A percentile compares a stretch with the other conserved stretches of the same genome.
These are phyloP conservation scores for Neoconidiobolus thromboides DNA, from an alignment of 371 early-diverging fungal species.

Conservation along the genomic window DNA sequence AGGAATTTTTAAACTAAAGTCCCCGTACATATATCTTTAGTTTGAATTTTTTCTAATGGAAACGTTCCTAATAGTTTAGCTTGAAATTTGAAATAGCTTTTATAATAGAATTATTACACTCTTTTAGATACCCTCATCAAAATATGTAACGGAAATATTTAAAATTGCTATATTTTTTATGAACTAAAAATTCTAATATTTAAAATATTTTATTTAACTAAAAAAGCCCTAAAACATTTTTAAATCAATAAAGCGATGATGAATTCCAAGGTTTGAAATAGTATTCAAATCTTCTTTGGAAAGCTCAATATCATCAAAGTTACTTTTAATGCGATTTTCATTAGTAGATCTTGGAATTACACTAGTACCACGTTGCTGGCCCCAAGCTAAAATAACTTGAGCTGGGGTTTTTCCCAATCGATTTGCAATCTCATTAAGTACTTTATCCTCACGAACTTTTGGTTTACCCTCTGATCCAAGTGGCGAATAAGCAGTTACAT, in stretches of 20 bases:
- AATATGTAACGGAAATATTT: too few species aligned
- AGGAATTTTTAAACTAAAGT: too few species aligned
- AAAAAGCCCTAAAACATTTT: too few species aligned
- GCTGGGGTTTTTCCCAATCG: slow-evolving; percentile 23
- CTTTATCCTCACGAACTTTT: slow-evolving; percentile 19
- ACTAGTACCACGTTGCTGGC: slow-evolving; percentile 23
- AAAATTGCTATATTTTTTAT: too few species aligned
- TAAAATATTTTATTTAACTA: too few species aligned
- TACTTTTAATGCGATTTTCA: slow-evolving; percentile 25
- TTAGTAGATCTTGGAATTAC: slow-evolving; percentile 32
- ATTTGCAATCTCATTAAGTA: slow-evolving; percentile 20
- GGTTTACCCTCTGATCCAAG: slow-evolving; percentile 31
- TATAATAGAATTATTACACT: too few species aligned
- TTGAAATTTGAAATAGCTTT: too few species aligned
- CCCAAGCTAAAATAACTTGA: slow-evolving; percentile 24
- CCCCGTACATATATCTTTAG: too few species aligned
- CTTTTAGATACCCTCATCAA: too few species aligned
- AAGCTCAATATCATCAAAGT: slow-evolving; percentile 26
- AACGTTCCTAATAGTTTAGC: too few species aligned
- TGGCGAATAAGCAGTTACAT: slow-evolving; percentile 37
- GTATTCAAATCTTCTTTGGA: slow-evolving; percentile 27
- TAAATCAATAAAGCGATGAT: neutral
- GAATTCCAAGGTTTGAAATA: slow-evolving; percentile 6
- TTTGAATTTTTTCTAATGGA: too few species aligned
- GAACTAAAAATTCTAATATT: too few species aligned